Evolutionary conservation across 495 filamentous ascomycete species (phyloP).

Genomic region (Hyaloscypha finlandica): DNA sequence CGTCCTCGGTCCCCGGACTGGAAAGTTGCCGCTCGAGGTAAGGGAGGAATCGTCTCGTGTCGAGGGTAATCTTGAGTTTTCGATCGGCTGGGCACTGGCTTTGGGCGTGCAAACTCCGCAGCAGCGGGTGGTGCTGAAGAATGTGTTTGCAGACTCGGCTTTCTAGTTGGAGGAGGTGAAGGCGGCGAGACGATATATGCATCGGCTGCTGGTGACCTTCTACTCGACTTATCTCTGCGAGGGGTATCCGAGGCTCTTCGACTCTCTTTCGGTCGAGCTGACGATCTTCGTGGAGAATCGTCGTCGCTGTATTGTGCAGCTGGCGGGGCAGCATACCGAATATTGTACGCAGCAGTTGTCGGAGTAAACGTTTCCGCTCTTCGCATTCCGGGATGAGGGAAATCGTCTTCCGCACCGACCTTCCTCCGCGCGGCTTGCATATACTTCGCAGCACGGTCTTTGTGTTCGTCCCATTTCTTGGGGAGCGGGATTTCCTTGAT

Average conservation of each 20-base stretch:
- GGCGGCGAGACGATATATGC: conserved; percentile 32
- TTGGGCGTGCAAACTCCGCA: not conserved
- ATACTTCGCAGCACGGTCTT: conserved; percentile 28
- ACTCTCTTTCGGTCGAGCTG: conserved; percentile 8
- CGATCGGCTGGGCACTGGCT: conserved; percentile 27
- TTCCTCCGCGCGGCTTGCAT: conserved; percentile 29
- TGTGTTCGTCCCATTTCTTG: conserved; percentile 29
- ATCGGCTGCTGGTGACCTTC: conserved; percentile 4
- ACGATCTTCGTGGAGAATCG: conserved; percentile 32
- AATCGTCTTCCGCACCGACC: conserved; percentile 15
- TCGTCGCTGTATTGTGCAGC: conserved; percentile 28
- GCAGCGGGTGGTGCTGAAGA: conserved; percentile 30
- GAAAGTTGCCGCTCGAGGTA: conserved; percentile 30
- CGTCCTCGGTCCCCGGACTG: conserved; percentile 19
- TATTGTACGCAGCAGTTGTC: conserved; percentile 13
- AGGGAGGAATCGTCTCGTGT: conserved; percentile 16
- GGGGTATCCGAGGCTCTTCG: conserved; percentile 24
- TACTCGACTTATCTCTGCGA: conserved; percentile 25
- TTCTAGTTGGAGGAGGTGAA: conserved; percentile 22
- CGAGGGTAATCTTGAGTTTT: conserved; percentile 31
- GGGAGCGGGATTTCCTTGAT: conserved; percentile 25
- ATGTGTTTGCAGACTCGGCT: conserved; percentile 30
- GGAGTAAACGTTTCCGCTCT: conserved; percentile 30
- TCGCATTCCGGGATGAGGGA: conserved; percentile 18
- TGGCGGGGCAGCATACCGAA: conserved; percentile 24